These are phyloP conservation scores for Klebsormidium nitens DNA, from an alignment of 139 green algal genomes.

Conservation along the genomic window DNA sequence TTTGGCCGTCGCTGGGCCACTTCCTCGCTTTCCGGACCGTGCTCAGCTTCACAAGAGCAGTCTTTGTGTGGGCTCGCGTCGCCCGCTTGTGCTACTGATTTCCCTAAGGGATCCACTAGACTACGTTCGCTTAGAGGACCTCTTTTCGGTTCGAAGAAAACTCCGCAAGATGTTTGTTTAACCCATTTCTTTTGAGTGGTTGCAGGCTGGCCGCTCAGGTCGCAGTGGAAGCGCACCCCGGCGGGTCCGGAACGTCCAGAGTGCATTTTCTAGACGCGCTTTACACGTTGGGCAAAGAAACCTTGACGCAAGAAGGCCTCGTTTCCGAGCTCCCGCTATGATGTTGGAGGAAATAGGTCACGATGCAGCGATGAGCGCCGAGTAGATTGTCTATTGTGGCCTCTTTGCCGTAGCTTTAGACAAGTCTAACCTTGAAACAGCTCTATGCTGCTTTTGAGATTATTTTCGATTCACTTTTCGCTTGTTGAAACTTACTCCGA, in stretches of 20 bases:
- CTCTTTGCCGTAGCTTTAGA: no score
- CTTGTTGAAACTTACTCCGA: no score
- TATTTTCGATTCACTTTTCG: no score
- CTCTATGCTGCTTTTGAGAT: no score
- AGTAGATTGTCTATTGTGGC: no score
- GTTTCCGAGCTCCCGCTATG: no score
- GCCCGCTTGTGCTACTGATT: background rate
- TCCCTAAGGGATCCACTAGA: background rate
- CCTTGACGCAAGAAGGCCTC: conserved; percentile 4
- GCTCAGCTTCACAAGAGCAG: background rate
- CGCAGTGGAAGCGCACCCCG: background rate
- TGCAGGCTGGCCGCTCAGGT: conserved; percentile 23
- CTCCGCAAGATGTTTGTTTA: background rate
- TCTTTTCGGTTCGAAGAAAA: background rate
- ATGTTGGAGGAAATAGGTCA: no score
- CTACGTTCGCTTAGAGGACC: background rate
- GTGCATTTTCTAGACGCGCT: conserved; percentile 18
- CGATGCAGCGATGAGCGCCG: no score
- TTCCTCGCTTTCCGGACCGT: background rate
- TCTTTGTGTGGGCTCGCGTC: background rate
- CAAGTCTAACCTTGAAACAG: no score
- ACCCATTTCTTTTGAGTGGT: background rate
- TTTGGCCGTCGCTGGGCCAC: no score
- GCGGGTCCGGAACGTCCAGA: conserved; percentile 17
- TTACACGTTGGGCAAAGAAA: conserved; percentile 9